Percentiles rank a stretch among this genome's conserved stretches.
Conservation (phyloP, 257 asterid genomes). For the Salvia miltiorrhiza region DNA sequence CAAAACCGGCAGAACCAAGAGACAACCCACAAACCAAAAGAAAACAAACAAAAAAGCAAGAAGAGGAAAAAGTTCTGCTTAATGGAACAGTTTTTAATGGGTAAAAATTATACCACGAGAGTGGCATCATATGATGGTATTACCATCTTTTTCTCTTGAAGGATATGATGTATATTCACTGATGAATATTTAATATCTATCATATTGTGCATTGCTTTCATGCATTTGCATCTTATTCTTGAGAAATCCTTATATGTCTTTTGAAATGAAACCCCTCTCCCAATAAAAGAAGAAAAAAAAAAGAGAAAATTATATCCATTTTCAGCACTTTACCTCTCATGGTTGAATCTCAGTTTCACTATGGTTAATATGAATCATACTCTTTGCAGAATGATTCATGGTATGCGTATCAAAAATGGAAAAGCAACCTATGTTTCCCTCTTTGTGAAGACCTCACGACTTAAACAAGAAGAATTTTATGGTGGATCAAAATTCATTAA, state of each 20-base stretch:
- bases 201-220: not conserved
- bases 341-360: slow-evolving; percentile 1
- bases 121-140: not conserved
- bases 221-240: not conserved
- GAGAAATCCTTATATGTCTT: not conserved
- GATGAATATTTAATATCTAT: not conserved
- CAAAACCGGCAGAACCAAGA: too few relatives aligned
- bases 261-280: not conserved
- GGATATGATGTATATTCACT: not conserved
- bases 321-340: not conserved
- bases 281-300: too few relatives aligned
- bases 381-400: slow-evolving; percentile 86
- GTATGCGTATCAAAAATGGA: slow-evolving; percentile 89
- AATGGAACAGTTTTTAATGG: not conserved
- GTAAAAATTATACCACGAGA: not conserved
- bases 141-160: not conserved
- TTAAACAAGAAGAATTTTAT: slow-evolving; percentile 81
- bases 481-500: slow-evolving; percentile 87
- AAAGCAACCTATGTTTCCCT: slow-evolving; percentile 93
- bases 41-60: too few relatives aligned
- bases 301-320: too few relatives aligned
- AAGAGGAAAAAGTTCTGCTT: too few relatives aligned
- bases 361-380: slow-evolving; percentile 6
- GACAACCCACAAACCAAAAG: too few relatives aligned
- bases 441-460: slow-evolving; percentile 81